Percentiles rank a stretch among this genome's conserved stretches.
These are phyloP conservation scores for Mycena haematopus DNA, from an alignment of 768 basidiomycete genomes.

Conservation along the genomic window DNA sequence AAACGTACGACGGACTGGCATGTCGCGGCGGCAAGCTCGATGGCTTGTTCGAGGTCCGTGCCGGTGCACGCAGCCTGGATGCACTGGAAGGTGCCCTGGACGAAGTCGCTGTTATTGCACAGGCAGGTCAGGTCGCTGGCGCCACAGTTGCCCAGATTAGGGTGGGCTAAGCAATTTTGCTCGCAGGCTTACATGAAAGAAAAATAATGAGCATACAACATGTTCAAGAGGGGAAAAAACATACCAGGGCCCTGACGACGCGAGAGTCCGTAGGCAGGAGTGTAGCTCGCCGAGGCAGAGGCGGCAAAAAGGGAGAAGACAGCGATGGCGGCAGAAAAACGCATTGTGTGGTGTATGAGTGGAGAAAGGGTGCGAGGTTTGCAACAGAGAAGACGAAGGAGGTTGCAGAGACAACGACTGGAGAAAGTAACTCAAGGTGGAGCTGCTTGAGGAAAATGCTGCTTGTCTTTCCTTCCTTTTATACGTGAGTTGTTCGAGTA, in stretches of 20 bases:
- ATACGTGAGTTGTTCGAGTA: neutral
- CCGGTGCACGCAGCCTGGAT: slow-evolving; percentile 54
- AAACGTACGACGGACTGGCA: slow-evolving; percentile 43
- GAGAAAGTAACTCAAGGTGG: slow-evolving; percentile 26
- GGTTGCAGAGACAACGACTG: slow-evolving; percentile 35
- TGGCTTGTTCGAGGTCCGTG: slow-evolving; percentile 52
- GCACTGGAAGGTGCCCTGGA: slow-evolving; percentile 54
- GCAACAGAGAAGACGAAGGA: slow-evolving; percentile 28
- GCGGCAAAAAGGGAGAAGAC: slow-evolving; percentile 49
- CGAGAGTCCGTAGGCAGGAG: slow-evolving; percentile 6
- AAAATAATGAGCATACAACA: neutral
- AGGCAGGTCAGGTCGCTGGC: slow-evolving; percentile 62
- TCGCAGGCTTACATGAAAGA: slow-evolving; percentile 54
- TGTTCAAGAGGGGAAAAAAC: slow-evolving; percentile 16
- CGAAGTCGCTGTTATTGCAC: slow-evolving; percentile 56
- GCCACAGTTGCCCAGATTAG: slow-evolving; percentile 53
- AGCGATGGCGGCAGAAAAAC: slow-evolving; percentile 51
- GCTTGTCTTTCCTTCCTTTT: slow-evolving; percentile 6
- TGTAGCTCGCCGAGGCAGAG: slow-evolving; percentile 43
- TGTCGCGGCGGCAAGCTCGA: slow-evolving; percentile 40
- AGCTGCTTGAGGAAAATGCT: slow-evolving; percentile 23
- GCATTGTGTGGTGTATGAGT: slow-evolving; percentile 50
- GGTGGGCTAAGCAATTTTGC: slow-evolving; percentile 49
- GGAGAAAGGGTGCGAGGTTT: slow-evolving; percentile 14
- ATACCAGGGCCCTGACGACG: slow-evolving; percentile 49